Evolutionary conservation across 495 filamentous ascomycete genomes (phyloP).

Genomic region (Talaromyces liani): DNA sequence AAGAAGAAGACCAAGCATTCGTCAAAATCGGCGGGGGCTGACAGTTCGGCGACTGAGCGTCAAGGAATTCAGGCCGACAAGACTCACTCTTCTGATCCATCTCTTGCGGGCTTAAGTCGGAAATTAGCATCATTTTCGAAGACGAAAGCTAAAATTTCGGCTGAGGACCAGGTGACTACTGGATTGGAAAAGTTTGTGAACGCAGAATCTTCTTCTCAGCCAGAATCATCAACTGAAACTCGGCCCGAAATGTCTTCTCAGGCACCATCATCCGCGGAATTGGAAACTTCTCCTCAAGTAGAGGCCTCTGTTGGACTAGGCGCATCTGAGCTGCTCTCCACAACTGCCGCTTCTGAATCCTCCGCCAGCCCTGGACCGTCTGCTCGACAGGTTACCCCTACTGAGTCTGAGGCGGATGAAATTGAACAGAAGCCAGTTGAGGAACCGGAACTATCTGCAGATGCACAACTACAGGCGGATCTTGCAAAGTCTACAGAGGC

Average conservation of each 20-base stretch:
- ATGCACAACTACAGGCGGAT: not conserved
- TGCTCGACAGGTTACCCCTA: not conserved
- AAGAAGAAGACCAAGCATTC: not conserved
- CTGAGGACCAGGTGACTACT: not conserved
- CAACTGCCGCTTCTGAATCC: not conserved
- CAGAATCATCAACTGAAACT: not conserved
- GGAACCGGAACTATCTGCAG: not conserved
- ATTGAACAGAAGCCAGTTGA: not conserved
- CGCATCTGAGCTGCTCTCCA: not conserved
- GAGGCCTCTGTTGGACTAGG: not conserved
- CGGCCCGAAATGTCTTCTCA: not conserved
- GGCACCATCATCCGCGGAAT: not conserved
- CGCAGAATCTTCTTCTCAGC: not conserved
- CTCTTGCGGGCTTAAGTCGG: not conserved
- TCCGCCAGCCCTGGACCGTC: not conserved
- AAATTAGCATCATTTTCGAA: not conserved
- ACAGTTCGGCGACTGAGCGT: not conserved
- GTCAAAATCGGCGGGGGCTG: not conserved
- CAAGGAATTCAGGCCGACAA: not conserved
- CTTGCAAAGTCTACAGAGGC: not conserved
- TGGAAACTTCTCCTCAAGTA: not conserved
- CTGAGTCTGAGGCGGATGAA: not conserved
- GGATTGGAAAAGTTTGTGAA: not conserved
- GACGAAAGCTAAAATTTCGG: not conserved
- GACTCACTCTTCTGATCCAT: not conserved